Evolutionary conservation across 2,329 filamentous ascomycete species (phyloP).

Genomic region (Colletotrichum karsti): DNA sequence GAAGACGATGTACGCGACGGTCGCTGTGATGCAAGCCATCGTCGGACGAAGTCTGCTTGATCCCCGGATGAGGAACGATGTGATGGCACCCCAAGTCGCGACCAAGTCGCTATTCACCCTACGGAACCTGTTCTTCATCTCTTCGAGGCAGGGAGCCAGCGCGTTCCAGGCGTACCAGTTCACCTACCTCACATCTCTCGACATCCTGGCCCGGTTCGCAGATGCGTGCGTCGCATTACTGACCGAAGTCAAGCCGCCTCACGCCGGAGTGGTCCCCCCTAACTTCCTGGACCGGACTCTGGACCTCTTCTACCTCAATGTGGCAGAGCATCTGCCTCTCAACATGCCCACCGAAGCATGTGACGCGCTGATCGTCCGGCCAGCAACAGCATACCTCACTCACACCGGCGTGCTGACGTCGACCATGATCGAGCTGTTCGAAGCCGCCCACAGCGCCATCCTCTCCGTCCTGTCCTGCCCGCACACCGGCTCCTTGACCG

Average conservation of each 20-base stretch:
- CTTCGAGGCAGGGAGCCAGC: slow-evolving; percentile 75
- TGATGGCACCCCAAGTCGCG: slow-evolving; percentile 69
- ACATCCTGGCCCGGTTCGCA: slow-evolving; percentile 79
- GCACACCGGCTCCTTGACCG: slow-evolving; percentile 76
- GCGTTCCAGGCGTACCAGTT: slow-evolving; percentile 88
- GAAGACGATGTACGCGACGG: slow-evolving; percentile 77
- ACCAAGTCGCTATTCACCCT: slow-evolving; percentile 77
- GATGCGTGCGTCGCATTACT: slow-evolving; percentile 73
- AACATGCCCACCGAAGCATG: slow-evolving; percentile 71
- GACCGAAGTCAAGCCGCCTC: slow-evolving; percentile 60
- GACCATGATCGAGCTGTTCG: slow-evolving; percentile 72
- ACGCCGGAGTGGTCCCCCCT: slow-evolving; percentile 63
- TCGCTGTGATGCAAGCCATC: slow-evolving; percentile 79
- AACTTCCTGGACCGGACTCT: slow-evolving; percentile 74
- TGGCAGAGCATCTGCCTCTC: slow-evolving; percentile 83
- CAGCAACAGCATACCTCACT: slow-evolving; percentile 77
- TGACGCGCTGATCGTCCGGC: slow-evolving; percentile 77
- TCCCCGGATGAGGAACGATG: slow-evolving; percentile 51
- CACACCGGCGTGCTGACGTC: slow-evolving; percentile 52
- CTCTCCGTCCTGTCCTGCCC: slow-evolving; percentile 84
- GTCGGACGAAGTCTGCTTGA: slow-evolving; percentile 70
- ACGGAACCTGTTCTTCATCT: slow-evolving; percentile 84
- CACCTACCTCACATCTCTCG: slow-evolving; percentile 82
- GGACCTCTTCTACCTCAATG: slow-evolving; percentile 90
- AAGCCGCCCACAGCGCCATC: slow-evolving; percentile 85